Conservation (phyloP, 2,329 filamentous ascomycete species). For the Fusarium palustre region DNA sequence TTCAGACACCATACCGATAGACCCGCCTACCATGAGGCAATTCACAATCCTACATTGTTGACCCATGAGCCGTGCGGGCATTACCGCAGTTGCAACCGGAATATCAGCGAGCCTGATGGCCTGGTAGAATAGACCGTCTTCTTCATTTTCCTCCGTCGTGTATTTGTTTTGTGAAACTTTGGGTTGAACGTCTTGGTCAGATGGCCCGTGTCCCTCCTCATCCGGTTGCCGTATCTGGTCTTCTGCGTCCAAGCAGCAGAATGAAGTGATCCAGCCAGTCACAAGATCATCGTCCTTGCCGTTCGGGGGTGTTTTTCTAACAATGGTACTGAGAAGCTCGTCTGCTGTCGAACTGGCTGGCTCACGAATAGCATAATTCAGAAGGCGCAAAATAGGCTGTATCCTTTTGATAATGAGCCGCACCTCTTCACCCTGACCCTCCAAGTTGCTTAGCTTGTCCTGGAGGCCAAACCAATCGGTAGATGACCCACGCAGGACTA, state of each 20-base stretch:
- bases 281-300: neutral
- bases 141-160: too few relatives aligned
- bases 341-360: neutral
- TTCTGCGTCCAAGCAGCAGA: neutral
- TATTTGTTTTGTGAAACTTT: neutral
- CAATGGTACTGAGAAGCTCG: neutral
- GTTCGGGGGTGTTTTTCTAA: neutral
- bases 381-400: neutral
- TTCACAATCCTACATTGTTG: fast-evolving
- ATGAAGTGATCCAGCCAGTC: neutral
- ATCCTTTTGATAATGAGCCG: neutral
- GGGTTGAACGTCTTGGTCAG: neutral
- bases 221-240: too few relatives aligned
- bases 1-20: neutral
- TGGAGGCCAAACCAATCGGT: neutral
- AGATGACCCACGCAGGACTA: fast-evolving
- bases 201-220: neutral
- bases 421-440: neutral
- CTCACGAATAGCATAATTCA: neutral
- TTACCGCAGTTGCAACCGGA: neutral
- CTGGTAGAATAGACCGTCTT: neutral
- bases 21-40: neutral
- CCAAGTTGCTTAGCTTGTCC: fast-evolving
- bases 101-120: neutral
- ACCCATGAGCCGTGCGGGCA: neutral